Evolutionary conservation across 169 alveolate species (phyloP), one percentile per base, ranked within the genome.

Genomic region (Theileria sp.): DNA sequence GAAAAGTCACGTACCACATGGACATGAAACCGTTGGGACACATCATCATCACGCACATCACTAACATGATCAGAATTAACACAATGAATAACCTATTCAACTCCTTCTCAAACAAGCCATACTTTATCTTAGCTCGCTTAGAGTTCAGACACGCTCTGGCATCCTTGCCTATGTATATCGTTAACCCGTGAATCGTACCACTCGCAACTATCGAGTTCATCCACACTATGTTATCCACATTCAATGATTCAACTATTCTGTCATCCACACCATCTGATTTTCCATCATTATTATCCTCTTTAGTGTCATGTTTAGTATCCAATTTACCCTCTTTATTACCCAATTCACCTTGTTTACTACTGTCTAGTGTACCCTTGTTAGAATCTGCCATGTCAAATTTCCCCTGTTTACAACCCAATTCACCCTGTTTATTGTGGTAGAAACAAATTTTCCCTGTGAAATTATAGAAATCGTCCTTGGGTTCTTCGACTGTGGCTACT

Each of bases 201-300:
- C 97, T 93, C 0, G 99, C 98, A 5, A 97, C 93, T n/a, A 95
- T 94, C n/a, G 99, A 95, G 87, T 94, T 96, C 49, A 97, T 93
- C 99, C 99, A 97, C 17, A 96, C 83, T 17, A 98, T 95, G 79
- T 97, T 95, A 66, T 97, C 99, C 58, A 95, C 91, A 10, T 80
- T 50, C 32, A 85, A 50, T 7, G 91, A 86, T 64, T 85, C 91
- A 6, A 72, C 87, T 10, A 85, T 74, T n/a, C 23, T 58, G 23
- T 68, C 68, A 23, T n/a, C n/a, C 67, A 3, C 2, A 10, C 49
- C n/a, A 30, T 4, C 36, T 32, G 1, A 8, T 8, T 61, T 8
- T 61, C 36, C 36, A 61, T 8, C n/a, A 3, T 30, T 32, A 8
- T 1, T 61, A 61, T 13, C n/a, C 36, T 0, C 51, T 8, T 4